Base-by-base conservation (phyloP, 768 basidiomycete genomes). In the Serendipita indica region DNA sequence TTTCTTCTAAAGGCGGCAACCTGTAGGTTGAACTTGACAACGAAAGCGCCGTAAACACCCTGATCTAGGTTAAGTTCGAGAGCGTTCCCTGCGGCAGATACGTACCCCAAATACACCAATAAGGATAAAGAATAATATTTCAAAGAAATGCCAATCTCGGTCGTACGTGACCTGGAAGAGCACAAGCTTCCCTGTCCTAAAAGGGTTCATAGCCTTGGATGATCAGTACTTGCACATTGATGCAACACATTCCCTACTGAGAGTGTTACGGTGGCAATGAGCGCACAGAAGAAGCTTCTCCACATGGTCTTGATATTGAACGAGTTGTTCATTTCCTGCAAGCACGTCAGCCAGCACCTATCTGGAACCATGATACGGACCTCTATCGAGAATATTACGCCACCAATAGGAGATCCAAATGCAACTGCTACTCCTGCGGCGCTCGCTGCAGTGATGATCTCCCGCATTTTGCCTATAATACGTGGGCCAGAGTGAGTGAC, bases 271-370 rank as follows among this genome's bases (percentile, higher is more conserved):
- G 94, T 97, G 13, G 96, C 96, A 46, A 98, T 86, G 46, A 99
- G 76, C 33, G 96, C 96, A 69, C 96, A 98, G 67, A 98, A 85
- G 70, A 98, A 96, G 67, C 89, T 93, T 66, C 84, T 77, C 94
- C 94, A 98, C 91, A 98, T 96, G 3, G 94, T 98, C 70, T 90
- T 86, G 71, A 93, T 93, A 60, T 87, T 94, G 69, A 97, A 98
- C 35, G 81, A 85, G 69, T 91, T 87, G 70, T 89, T 94, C 96
- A 99, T 99, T 81, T 99, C 96, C 89, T 93, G 65, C 20, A 12
- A 27, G 30, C 7, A 43, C 7, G 27, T 7, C 27, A 43, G 16
- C 18, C 5, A n/a, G 41, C 41, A 10, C 7, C 52, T 45, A 34
- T 58, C 39, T 22, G 28, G 5, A 22, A 33, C 35, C 27, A 43